These are phyloP conservation scores for Annulohypoxylon moriforme DNA, from an alignment of 495 filamentous ascomycete species.

Conservation along the genomic window DNA sequence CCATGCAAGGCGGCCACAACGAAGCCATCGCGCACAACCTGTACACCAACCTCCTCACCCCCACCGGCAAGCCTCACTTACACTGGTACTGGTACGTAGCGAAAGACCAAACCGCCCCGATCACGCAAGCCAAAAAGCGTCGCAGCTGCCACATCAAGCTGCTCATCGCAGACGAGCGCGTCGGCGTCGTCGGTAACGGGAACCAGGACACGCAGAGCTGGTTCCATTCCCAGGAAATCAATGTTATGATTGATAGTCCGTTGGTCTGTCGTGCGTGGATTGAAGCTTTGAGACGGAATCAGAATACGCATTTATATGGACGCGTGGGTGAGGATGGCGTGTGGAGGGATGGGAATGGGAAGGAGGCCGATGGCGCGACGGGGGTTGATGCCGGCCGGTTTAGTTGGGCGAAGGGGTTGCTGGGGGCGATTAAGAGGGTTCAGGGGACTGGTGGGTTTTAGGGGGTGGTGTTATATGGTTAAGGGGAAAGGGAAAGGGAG, in stretches of 20 bases:
- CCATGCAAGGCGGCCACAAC: slow-evolving; percentile 80
- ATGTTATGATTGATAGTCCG: slow-evolving; percentile 74
- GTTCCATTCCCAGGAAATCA: slow-evolving; percentile 81
- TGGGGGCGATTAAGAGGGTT: slow-evolving; percentile 71
- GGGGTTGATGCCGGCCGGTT: slow-evolving; percentile 69
- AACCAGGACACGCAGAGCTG: slow-evolving; percentile 87
- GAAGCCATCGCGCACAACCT: slow-evolving; percentile 72
- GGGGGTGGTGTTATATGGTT: slow-evolving; percentile 2
- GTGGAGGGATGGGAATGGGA: slow-evolving; percentile 68
- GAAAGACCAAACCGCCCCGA: slow-evolving; percentile 75
- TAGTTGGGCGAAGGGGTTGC: slow-evolving; percentile 69
- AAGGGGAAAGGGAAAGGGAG: too few relatives aligned
- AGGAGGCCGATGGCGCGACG: slow-evolving; percentile 67
- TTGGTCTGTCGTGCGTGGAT: slow-evolving; percentile 71
- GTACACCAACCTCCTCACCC: slow-evolving; percentile 59
- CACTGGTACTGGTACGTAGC: slow-evolving; percentile 75
- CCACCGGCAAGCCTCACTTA: slow-evolving; percentile 59
- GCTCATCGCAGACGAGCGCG: slow-evolving; percentile 73
- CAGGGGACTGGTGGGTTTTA: slow-evolving; percentile 70
- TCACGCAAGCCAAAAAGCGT: slow-evolving; percentile 69
- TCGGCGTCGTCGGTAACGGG: slow-evolving; percentile 78
- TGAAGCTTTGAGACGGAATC: slow-evolving; percentile 70
- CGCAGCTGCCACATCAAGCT: slow-evolving; percentile 81
- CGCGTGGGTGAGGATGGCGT: slow-evolving; percentile 66
- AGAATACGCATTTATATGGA: slow-evolving; percentile 76